These are phyloP conservation scores for Apiotrichum brassicae DNA, from an alignment of 1,284 basidiomycete species.

Conservation along the genomic window DNA sequence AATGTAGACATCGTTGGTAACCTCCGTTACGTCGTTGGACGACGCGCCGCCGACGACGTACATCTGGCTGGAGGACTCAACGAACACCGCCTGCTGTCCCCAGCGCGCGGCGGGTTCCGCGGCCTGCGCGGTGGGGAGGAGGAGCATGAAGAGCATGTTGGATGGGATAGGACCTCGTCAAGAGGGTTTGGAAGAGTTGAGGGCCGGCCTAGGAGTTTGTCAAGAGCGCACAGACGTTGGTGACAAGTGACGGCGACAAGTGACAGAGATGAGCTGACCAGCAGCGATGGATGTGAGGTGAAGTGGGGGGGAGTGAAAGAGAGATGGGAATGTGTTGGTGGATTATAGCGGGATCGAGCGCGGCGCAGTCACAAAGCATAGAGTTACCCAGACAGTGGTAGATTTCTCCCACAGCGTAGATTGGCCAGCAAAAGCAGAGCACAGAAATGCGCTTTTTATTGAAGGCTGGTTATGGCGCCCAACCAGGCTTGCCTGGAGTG, in stretches of 20 bases:
- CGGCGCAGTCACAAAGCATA: too few species aligned
- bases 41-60: conserved; percentile 46
- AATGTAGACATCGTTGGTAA: conserved; percentile 46
- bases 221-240: background rate
- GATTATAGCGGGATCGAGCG: too few species aligned
- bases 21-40: conserved; percentile 28
- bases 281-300: conserved; percentile 24
- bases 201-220: background rate
- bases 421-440: too few species aligned
- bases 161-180: conserved; percentile 9
- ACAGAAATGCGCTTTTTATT: too few species aligned
- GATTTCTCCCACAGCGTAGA: too few species aligned
- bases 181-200: conserved; percentile 6
- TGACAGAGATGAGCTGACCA: conserved; percentile 25
- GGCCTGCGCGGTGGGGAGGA: conserved; percentile 19
- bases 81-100: conserved; percentile 45
- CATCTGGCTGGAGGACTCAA: conserved; percentile 35
- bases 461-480: too few species aligned
- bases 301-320: conserved; percentile 5
- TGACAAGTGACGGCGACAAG: background rate
- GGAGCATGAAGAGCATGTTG: conserved; percentile 15
- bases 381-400: too few species aligned
- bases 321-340: too few species aligned
- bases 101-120: conserved; percentile 37
- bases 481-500: too few species aligned